Evolutionary conservation across 768 basidiomycete genomes (phyloP), one percentile per base, ranked within the genome.

Genomic region (Russula dissimulans): DNA sequence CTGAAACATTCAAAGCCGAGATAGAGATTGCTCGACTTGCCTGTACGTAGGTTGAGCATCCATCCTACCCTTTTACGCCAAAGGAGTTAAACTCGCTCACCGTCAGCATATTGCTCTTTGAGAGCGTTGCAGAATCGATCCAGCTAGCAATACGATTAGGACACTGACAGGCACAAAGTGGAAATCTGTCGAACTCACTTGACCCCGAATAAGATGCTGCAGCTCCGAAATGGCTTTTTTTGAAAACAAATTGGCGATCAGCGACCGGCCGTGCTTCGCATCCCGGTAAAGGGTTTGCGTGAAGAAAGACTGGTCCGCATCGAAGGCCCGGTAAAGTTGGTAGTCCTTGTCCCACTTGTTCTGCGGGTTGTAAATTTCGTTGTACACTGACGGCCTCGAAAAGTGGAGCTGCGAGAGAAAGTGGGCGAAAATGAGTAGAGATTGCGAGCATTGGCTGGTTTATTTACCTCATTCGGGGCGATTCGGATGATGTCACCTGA

Each of bases 1-100:
- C 76, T 72, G 14, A 72, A 68, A 38, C 75, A 75, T 38, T 76
- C 71, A 54, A 75, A 78, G 7, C 76, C 77, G 39, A 72, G 66
- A 66, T 72, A 74, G 65, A 78, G 68, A 57, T 77, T 68, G 4
- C 67, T 67, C 6, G 75, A 70, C 32, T 49, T 61, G 52, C 57
- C 56, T 26, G 26, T 3, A 5, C 36, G 12, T 26, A 7, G 26
- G 12, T 11, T 38, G 3, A 54, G 52, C 22, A 26, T 26, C 22
- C 22, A 18, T 9, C 14, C 39, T 14, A 12, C 39, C 22, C 22
- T 26, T 26, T 26, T 26, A 26, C 22, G 22, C 22, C 22, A 26
- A 26, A 26, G 22, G 22, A 26, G 22, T 26, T 26, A 26, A 26
- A 26, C 22, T 26, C 22, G 39, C 47, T 44, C 4, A 60, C 59